Base-by-base conservation (phyloP, 306 rosid genomes). In the Prunus mira region DNA sequence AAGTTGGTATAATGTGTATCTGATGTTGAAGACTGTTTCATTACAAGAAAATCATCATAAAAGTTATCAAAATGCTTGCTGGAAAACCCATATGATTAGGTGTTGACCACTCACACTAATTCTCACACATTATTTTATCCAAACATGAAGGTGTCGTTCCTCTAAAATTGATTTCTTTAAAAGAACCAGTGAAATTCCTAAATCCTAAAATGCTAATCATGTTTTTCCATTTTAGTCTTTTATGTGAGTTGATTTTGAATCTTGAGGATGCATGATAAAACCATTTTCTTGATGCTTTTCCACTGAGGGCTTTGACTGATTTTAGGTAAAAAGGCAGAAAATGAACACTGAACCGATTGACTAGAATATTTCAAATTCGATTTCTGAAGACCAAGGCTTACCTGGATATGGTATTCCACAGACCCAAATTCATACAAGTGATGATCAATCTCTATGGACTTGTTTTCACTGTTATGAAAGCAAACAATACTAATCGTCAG, bases 401-500 rank as follows among this genome's bases (percentile, higher is more conserved):
- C 98, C 97, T 84, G 89, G 81, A 90, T 80, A 76, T 85, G 96
- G 73, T 89, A 92, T 71, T 89, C 88, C 72, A 88, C 88, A 41
- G 92, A 89, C 49, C 97, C 98, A 78, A 89, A 88, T 85, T 92
- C 97, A 54, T 88, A 79, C 52, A 92, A 82, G 84, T 88, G 96
- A 79, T 92, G 95, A 76, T 95, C 97, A 76, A 89, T 80, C 82
- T 89, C 96, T 72, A 78, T 15, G 12, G 93, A 86, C 84, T 85
- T 89, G 82, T 90, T 90, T 18, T 88, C 80, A 65, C 97, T 92
- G 95, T 45, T 78, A 86, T 56, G 71, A 73, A 41, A 78, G 52
- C 73, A 20, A 20, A 84, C 75, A n/a, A 62, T 18, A 73, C 10
- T 65, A 28, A 27, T 30, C 64, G 45, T 71, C 73, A 63, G 75